Evolutionary conservation across 2,329 filamentous ascomycete species (phyloP).

Genomic region (Pseudogymnoascus sp.): DNA sequence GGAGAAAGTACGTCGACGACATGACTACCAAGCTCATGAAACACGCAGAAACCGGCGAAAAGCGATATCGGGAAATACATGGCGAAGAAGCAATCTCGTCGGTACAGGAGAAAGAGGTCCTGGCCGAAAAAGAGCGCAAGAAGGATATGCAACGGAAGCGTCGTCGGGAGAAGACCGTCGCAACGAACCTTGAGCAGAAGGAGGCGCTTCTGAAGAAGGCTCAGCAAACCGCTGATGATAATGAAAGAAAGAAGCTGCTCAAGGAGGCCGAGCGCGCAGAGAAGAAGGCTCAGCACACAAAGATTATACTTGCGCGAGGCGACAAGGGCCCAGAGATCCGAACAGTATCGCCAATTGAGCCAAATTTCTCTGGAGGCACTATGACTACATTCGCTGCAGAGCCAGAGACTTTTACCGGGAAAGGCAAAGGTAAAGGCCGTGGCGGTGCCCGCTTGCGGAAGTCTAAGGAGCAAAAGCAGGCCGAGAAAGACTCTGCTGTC

Average conservation of each 20-base stretch:
- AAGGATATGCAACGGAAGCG: conserved; percentile 99
- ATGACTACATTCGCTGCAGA: conserved; percentile 69
- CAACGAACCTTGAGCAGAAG: conserved; percentile 84
- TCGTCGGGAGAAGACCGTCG: conserved; percentile 90
- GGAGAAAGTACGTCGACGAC: conserved; percentile 50
- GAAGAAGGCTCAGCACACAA: conserved; percentile 88
- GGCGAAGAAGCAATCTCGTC: conserved; percentile 76
- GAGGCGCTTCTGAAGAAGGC: conserved; percentile 74
- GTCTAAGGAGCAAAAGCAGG: conserved; percentile 78
- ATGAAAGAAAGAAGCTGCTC: conserved; percentile 71
- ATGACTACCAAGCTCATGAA: conserved; percentile 56
- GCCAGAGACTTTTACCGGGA: conserved; percentile 42
- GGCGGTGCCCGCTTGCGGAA: conserved; percentile 69
- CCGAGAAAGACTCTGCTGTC: conserved; percentile 75
- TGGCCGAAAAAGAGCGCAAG: conserved; percentile 96
- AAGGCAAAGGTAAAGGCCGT: conserved; percentile 44
- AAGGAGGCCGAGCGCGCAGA: conserved; percentile 83
- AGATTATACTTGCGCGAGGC: conserved; percentile 77
- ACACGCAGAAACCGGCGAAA: conserved; percentile 64
- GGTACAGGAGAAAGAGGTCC: conserved; percentile 82
- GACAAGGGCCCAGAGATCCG: conserved; percentile 68
- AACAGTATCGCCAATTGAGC: conserved; percentile 62
- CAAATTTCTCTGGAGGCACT: conserved; percentile 75
- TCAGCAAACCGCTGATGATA: conserved; percentile 69
- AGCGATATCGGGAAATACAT: conserved; percentile 68